Base-by-base conservation (phyloP, 179 eudicot genomes). In the Heliamphora pulchella region DNA sequence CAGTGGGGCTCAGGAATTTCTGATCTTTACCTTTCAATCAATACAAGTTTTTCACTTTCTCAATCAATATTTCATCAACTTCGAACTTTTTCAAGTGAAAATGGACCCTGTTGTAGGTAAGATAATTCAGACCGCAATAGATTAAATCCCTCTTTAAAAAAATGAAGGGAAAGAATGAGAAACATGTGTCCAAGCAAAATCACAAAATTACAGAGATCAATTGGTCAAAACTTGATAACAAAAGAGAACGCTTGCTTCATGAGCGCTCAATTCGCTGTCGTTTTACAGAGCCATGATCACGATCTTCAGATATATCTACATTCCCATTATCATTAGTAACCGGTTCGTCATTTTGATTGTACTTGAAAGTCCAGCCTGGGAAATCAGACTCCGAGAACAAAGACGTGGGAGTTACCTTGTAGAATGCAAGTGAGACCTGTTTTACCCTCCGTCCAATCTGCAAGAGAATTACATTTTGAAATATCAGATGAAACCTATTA, bases 361-460 rank as follows among this genome's bases (percentile, higher is more conserved):
- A 61, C 22, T 87, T 84, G 78, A 96, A 96, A 76, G 86, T 86
- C 98, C 98, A 96, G 17, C 98, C 96, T 2, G 88, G 89, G 77
- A 95, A 96, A 85, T 96, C 98, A 18, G 88, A 72, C 65, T 96
- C 94, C 0, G 87, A 84, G 85, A 96, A 92, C 89, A 96, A 83
- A 75, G 78, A 78, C 17, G 88, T 86, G 3, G 99, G 99, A 11
- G 83, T 83, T 63, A 92, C 80, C 86, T 86, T 86, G 83, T 93
- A 90, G 85, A 89, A 92, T 74, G 97, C 98, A 78, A 93, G 84
- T 18, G 98, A 96, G 3, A 96, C 99, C 85, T 92, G 93, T 83
- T 96, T 96, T 59, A 92, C 91, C 80, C 98, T 87, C 68, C 98
- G 82, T 76, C 97, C 86, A 80, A 90, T 87, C 98, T 94, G 91